A percentile compares a stretch with the other conserved stretches of the same genome.
phyloP scores from a whole-genome alignment of 169 alveolate species.

The Pseudocohnilembus persalinus region DNA sequence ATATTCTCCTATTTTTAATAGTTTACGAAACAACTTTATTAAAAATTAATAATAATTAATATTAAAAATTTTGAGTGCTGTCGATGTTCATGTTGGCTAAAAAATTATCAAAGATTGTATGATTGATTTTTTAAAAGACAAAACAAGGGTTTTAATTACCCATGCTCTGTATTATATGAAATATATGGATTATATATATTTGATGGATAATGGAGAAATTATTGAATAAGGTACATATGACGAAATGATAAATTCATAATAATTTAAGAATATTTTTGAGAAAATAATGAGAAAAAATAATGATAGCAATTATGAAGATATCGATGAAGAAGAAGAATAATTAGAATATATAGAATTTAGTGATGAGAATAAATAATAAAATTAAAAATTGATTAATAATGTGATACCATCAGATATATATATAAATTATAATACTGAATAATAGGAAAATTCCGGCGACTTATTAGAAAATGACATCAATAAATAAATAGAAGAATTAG shows the following conservation, averaged over 20 bases:
- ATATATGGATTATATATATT: slow-evolving; percentile 59
- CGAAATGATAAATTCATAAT: slow-evolving; percentile 37
- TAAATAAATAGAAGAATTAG: no score
- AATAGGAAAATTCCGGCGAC: neutral
- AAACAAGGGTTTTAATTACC: slow-evolving; percentile 69
- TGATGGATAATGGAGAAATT: slow-evolving; percentile 70
- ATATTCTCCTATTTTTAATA: no score
- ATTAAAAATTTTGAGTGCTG: no score
- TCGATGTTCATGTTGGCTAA: slow-evolving; percentile 71
- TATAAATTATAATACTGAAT: slow-evolving; percentile 8
- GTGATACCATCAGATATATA: neutral
- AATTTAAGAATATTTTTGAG: slow-evolving; percentile 41
- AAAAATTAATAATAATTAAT: no score
- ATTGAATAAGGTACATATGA: slow-evolving; percentile 57
- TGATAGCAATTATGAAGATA: slow-evolving; percentile 15
- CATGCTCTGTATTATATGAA: slow-evolving; percentile 70
- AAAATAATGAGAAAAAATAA: slow-evolving; percentile 47
- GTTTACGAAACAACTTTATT: no score
- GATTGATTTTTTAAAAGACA: slow-evolving; percentile 37
- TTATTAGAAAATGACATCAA: neutral
- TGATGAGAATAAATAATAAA: neutral
- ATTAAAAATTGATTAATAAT: neutral
- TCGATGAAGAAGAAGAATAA: neutral
- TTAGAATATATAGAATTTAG: neutral
- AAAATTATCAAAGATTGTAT: slow-evolving; percentile 61